Conservation (phyloP, 2,329 filamentous ascomycete species). For the Pseudophaeomoniella oleicola region DNA sequence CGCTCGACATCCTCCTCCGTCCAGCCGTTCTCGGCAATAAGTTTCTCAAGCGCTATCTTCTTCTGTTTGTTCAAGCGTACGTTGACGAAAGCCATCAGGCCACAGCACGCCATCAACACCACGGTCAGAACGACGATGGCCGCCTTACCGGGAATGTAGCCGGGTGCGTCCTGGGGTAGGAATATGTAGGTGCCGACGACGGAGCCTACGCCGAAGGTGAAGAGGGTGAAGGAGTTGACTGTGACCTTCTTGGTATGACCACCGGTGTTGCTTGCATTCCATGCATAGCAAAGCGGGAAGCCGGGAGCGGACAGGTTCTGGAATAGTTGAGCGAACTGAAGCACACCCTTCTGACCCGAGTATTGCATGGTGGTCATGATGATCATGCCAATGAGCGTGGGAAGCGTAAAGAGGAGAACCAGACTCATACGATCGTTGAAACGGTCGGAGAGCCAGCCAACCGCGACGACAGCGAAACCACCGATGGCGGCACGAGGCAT, state of each 20-base stretch:
- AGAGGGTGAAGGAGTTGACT: constrained; percentile 27
- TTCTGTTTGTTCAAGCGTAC: no score
- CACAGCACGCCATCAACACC: no score
- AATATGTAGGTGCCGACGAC: constrained; percentile 31
- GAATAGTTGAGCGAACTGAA: neutral
- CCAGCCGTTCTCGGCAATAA: no score
- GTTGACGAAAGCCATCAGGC: no score
- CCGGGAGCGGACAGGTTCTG: neutral
- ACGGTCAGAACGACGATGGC: constrained; percentile 16
- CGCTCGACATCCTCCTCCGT: no score
- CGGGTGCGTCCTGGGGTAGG: constrained; percentile 23
- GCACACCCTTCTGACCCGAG: neutral
- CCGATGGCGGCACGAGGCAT: constrained; percentile 10
- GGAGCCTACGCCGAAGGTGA: constrained; percentile 28
- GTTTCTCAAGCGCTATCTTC: no score
- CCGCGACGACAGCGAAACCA: neutral
- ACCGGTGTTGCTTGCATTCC: constrained; percentile 21
- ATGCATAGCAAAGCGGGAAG: constrained; percentile 1
- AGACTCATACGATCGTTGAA: constrained; percentile 34
- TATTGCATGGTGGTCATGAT: constrained; percentile 14
- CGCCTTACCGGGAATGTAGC: constrained; percentile 14
- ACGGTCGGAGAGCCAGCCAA: neutral
- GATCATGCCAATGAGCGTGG: constrained; percentile 33
- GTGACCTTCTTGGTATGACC: constrained; percentile 35
- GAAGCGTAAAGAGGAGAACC: constrained; percentile 36